Evolutionary conservation across 345 rosid genomes (phyloP), one percentile per base, ranked within the genome.

Genomic region (Conringia planisiliqua): DNA sequence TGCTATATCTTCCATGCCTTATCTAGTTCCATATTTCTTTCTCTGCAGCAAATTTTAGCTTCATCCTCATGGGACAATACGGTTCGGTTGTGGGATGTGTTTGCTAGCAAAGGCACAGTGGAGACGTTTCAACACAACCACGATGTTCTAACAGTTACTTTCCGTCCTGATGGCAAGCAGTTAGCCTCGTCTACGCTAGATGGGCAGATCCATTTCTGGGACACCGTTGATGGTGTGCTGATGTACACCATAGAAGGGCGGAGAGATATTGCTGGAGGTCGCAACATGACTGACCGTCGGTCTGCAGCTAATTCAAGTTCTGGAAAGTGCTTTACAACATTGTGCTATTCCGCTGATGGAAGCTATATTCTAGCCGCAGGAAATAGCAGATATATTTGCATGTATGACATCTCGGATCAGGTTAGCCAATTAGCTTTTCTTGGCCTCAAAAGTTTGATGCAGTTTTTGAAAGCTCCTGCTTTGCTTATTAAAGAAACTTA

Each of bases 1-100:
- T 64, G 36, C 16, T 63, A 75, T 18, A 57, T n/a, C 42, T 33
- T 22, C 8, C 46, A 40, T 68, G 46, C 69, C 58, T 76, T 30
- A 22, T 33, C 10, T 35, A 55, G 24, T 30, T 63, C 22, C 20
- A 32, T 65, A 26, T 59, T 43, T 66, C 29, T 57, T 33, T 56
- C 33, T 12, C 16, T 59, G 66, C 81, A 78, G 81, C 81, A 78
- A 78, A 26, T 72, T 42, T 82, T 95, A 75, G 97, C 97, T 79
- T 95, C 99, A 61, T 95, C 99, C 39, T 95, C 99, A 29, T 92
- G 99, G 99, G 99, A 95, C 84, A 85, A 85, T 71, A 87, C 97
- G 17, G 98, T 95, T 78, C 83, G 91, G 50, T 67, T 95, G 62
- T 95, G 99, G 99, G 91, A 92, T 83, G 93, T 90, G 70, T 95